Percentiles rank a stretch among this genome's conserved stretches.
Conservation (phyloP, 2,329 filamentous ascomycete species). For the Neophaeococcomyces mojaviensis region DNA sequence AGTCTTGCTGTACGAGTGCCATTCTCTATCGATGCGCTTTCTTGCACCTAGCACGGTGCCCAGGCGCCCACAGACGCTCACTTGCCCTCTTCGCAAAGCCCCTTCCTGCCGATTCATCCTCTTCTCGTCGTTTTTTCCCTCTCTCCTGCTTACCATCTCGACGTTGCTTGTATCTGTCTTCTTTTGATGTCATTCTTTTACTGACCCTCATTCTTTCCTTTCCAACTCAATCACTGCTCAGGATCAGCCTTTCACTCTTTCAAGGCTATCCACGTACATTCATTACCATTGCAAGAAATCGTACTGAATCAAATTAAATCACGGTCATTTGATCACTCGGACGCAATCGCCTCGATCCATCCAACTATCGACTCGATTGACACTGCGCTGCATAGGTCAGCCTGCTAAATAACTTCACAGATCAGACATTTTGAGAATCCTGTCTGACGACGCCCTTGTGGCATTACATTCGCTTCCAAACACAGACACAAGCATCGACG, state of each 20-base stretch:
- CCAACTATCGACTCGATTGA: slow-evolving; percentile 8
- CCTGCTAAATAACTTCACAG: not conserved
- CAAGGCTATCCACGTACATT: slow-evolving; percentile 40
- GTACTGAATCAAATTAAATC: not conserved
- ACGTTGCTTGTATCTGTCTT: slow-evolving; percentile 23
- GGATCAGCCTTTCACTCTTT: slow-evolving; percentile 46
- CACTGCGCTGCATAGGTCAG: slow-evolving; percentile 7
- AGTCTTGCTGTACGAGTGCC: not conserved
- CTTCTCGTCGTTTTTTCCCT: slow-evolving; percentile 24
- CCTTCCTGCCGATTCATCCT: slow-evolving; percentile 21
- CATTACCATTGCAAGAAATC: slow-evolving; percentile 15
- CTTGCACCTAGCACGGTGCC: slow-evolving; percentile 3
- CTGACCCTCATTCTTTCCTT: slow-evolving; percentile 24
- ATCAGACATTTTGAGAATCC: slow-evolving; percentile 2
- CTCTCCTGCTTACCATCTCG: slow-evolving; percentile 26
- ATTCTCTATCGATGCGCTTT: slow-evolving; percentile 5
- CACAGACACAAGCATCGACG: not conserved
- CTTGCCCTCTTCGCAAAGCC: slow-evolving; percentile 16
- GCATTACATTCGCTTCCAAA: slow-evolving; percentile 10
- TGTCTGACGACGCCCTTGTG: slow-evolving; percentile 1
- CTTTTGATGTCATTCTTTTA: slow-evolving; percentile 24
- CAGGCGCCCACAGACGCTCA: slow-evolving; percentile 6
- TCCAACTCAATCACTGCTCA: slow-evolving; percentile 26
- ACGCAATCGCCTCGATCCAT: slow-evolving; percentile 20
- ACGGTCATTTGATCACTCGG: slow-evolving; percentile 11